Evolutionary conservation across 345 rosid species (phyloP), one percentile per base, ranked within the genome.

Genomic region (Carallia pectinifolia): DNA sequence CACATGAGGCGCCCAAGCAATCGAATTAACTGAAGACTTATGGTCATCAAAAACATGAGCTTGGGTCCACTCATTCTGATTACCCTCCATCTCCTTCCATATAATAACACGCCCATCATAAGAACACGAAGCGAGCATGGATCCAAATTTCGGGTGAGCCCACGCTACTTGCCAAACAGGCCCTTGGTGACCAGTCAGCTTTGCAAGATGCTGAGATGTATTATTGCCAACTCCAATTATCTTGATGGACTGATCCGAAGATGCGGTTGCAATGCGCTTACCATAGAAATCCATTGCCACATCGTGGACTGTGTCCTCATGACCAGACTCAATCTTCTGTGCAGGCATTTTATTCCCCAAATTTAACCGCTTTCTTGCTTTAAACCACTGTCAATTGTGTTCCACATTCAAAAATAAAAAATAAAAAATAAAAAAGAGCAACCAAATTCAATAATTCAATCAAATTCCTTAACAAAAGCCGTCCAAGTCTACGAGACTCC

Each of bases 201-300:
- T 69, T 44, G 72, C 77, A 62, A 67, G 72, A 31, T 34, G 64
- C 29, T 77, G 79, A 27, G 84, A 77, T 7, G 71, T 64, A 9
- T 79, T 77, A 69, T 53, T 81, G 62, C 77, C 33, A 56, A 77
- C 81, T n/a, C 81, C 84, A 36, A 77, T 71, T 33, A 81, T 65
- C 65, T 72, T 74, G 31, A 81, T 65, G 1, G 81, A 66, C 31
- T 74, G 76, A 59, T 81, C 84, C 0, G 81, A 74, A 0, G 79
- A 81, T 0, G 81, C 79, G 0, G 77, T 77, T 4, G 79, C 81
- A 53, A 81, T 40, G 23, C 79, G 73, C 74, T 81, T 81, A 18
- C 84, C 84, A 38, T 71, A 81, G 71, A 71, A 81, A 61, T 81
- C 84, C 84, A 81, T 81, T 2, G 73, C 74, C 60, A 81, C 76